phyloP scores from a whole-genome alignment of 441 rosid species.

The Codiaeum variegatum region DNA sequence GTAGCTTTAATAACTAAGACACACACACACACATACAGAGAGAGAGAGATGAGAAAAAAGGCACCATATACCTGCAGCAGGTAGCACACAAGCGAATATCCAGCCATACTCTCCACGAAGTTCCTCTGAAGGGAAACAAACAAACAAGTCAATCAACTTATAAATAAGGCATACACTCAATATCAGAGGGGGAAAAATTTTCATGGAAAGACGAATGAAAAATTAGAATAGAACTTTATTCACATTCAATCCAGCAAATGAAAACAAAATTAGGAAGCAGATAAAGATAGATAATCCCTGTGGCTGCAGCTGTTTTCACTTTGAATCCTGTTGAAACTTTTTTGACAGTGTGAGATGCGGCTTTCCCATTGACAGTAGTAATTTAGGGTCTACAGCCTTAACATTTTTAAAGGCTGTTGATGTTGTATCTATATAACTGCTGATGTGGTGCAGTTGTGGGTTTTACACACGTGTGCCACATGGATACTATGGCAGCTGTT shows the following conservation, averaged over 20 bases:
- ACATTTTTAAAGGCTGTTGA: no score
- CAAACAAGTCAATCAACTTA: constrained; percentile 7
- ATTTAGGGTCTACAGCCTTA: no score
- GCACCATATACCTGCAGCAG: constrained; percentile 74
- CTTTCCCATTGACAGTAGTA: no score
- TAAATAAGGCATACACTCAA: not conserved
- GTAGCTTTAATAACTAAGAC: not conserved
- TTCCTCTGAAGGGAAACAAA: constrained; percentile 69
- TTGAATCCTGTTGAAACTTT: no score
- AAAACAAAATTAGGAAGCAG: not conserved
- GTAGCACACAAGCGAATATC: constrained; percentile 96
- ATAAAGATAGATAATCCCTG: no score
- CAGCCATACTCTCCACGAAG: constrained; percentile 99
- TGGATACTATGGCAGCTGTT: no score
- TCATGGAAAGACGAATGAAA: not conserved
- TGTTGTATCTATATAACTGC: no score
- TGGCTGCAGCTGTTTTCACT: no score
- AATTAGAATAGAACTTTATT: not conserved
- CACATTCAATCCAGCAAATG: not conserved
- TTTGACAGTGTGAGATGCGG: no score
- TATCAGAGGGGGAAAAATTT: no score
- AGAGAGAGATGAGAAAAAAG: constrained; percentile 4
- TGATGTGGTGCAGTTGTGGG: no score
- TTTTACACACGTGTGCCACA: no score
- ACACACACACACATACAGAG: not conserved